Percentiles rank a stretch among this genome's conserved stretches.
These are phyloP conservation scores for Phlebiopsis flavidoalba DNA, from an alignment of 768 basidiomycete species.

Conservation along the genomic window DNA sequence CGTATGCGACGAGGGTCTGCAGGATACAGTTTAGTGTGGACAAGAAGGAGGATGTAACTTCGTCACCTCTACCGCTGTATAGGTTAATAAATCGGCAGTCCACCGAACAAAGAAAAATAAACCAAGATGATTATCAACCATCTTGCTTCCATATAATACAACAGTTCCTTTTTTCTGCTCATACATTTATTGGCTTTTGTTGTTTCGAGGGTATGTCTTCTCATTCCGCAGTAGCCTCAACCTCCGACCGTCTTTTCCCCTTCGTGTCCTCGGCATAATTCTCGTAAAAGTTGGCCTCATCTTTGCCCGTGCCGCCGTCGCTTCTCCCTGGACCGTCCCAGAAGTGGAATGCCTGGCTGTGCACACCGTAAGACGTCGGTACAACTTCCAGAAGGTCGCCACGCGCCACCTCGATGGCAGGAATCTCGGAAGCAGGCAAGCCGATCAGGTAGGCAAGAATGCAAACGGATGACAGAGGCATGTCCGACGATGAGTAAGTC, in stretches of 20 bases:
- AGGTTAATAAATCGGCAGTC: background rate
- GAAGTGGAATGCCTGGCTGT: constrained; percentile 83
- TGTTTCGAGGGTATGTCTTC: background rate
- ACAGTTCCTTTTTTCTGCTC: no score
- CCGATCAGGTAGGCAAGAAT: constrained; percentile 91
- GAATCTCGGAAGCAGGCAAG: constrained; percentile 91
- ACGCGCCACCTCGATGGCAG: constrained; percentile 93
- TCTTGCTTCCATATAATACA: no score
- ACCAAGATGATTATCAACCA: no score
- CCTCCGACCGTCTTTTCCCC: constrained; percentile 27
- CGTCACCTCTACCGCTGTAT: background rate
- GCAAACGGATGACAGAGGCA: constrained; percentile 95
- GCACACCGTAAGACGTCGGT: constrained; percentile 85
- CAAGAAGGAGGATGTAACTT: background rate
- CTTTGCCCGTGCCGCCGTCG: constrained; percentile 38
- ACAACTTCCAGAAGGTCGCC: constrained; percentile 95
- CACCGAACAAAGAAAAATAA: background rate
- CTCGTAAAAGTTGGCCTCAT: constrained; percentile 82
- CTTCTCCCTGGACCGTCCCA: constrained; percentile 82
- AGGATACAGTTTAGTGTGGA: constrained; percentile 4
- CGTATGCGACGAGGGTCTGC: background rate
- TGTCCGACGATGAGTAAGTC: constrained; percentile 96
- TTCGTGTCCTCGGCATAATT: constrained; percentile 62
- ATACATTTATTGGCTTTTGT: no score
- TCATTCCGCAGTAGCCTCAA: background rate